Evolutionary conservation across 352 stramenopile species (phyloP), one percentile per base, ranked within the genome.

Genomic region (Plasmopara halstedii): DNA sequence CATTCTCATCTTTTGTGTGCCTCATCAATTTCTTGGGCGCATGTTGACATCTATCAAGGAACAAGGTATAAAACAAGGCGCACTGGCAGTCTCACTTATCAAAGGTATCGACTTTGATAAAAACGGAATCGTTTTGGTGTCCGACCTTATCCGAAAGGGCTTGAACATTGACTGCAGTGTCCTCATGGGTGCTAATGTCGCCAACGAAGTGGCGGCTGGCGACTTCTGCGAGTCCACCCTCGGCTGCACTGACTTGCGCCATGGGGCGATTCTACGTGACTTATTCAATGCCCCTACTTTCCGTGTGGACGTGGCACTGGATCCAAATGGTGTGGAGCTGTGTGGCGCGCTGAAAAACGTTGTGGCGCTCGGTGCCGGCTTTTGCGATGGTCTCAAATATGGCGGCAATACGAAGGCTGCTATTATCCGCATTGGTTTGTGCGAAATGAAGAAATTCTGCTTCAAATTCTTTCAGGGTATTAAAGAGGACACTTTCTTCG

Each of bases 391-490:
- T 3, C 67, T 98, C 50, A 83, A 85, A 41, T 87, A 97, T 46
- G 95, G 94, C 42, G 83, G 88, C n/a, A 98, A 98, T 70, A 98
- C 95, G 17, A 98, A 98, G 67, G 94, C 95, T n/a, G 95, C 95
- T 21, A 83, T 99, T 53, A 88, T 98, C 39, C 80, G 95, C 41
- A 93, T 97, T 20, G 95, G 94, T 5, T 54, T 98, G 23, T 71
- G 77, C 46, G 95, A 99, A 68, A 99, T 99, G 88, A 91, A 94
- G 39, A 90, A 85, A 63, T 94, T 94, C 45, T 86, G 75, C 60
- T 89, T 91, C 62, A 86, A 87, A 53, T 98, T 97, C 81, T 98
- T 96, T 64, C 76, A 92, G 50, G 86, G 89, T 22, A 75, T 95
- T 39, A 88, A 90, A 58, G 83, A 97, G 43, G 70, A 87, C 56